Evolutionary conservation across 2,329 filamentous ascomycete species (phyloP).

Genomic region (Pestalotiopsis sp.): DNA sequence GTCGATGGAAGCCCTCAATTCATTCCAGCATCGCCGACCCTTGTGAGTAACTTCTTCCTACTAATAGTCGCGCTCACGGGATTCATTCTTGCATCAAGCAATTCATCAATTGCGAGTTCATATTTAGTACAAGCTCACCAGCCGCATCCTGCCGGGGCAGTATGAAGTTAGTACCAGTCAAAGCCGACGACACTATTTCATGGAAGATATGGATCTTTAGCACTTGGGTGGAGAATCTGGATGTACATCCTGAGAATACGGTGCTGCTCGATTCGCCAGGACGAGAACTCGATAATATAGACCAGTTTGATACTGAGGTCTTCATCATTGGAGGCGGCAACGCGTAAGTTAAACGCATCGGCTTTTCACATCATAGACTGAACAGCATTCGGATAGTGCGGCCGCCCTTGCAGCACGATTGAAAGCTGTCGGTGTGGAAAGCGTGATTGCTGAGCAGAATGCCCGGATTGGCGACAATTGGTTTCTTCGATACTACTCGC

Average conservation of each 20-base stretch:
- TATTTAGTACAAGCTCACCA: slow-evolving; percentile 34
- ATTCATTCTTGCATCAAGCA: slow-evolving; percentile 21
- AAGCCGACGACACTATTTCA: background rate
- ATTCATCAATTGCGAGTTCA: slow-evolving; percentile 33
- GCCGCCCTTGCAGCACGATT: slow-evolving; percentile 37
- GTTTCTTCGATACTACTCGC: slow-evolving; percentile 38
- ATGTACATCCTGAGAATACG: slow-evolving; percentile 30
- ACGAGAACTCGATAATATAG: slow-evolving; percentile 16
- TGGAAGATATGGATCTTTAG: slow-evolving; percentile 39
- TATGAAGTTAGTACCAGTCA: slow-evolving; percentile 32
- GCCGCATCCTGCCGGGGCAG: slow-evolving; percentile 33
- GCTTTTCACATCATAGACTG: background rate
- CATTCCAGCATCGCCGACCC: slow-evolving; percentile 18
- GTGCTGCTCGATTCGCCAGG: slow-evolving; percentile 23
- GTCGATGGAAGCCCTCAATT: slow-evolving; percentile 20
- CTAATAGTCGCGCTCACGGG: background rate
- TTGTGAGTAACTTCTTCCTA: slow-evolving; percentile 2
- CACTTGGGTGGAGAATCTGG: slow-evolving; percentile 30
- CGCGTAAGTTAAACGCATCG: slow-evolving; percentile 22
- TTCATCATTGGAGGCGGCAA: slow-evolving; percentile 38
- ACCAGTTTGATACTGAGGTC: slow-evolving; percentile 32
- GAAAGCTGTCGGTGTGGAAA: slow-evolving; percentile 39
- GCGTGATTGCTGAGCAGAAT: slow-evolving; percentile 40
- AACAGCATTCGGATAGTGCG: slow-evolving; percentile 22
- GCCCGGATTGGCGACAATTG: slow-evolving; percentile 41